These are phyloP conservation scores for Neonectria hederae DNA, from an alignment of 2,329 filamentous ascomycete genomes.

Conservation along the genomic window DNA sequence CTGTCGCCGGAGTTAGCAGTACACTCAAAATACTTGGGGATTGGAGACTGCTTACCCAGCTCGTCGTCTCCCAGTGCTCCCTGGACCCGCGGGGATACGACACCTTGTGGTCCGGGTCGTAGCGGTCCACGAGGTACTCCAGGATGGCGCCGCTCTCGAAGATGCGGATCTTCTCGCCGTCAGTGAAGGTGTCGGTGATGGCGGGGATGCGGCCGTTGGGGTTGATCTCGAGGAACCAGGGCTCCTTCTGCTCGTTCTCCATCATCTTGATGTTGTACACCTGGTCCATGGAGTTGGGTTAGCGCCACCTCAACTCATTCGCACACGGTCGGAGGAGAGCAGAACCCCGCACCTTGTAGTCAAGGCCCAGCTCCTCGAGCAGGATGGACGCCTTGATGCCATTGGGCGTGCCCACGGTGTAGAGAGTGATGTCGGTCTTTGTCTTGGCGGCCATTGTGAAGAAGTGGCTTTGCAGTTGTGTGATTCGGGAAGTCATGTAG, in stretches of 20 bases:
- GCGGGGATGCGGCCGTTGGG: constrained; percentile 93
- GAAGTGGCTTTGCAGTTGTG: constrained; percentile 40
- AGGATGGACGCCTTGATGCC: constrained; percentile 90
- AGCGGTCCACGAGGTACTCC: constrained; percentile 83
- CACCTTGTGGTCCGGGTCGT: constrained; percentile 84
- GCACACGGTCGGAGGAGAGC: no score
- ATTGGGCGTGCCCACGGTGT: constrained; percentile 86
- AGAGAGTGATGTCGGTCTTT: constrained; percentile 76
- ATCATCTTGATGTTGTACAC: constrained; percentile 73
- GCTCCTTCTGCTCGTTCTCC: constrained; percentile 82
- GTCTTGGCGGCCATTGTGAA: constrained; percentile 45
- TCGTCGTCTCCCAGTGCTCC: constrained; percentile 82
- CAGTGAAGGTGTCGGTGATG: constrained; percentile 79
- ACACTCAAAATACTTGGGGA: no score
- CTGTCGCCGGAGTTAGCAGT: constrained; percentile 41
- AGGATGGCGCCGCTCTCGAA: constrained; percentile 89
- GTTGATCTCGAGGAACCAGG: constrained; percentile 91
- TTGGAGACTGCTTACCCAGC: constrained; percentile 65
- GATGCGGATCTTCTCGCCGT: constrained; percentile 77
- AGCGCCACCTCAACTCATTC: neutral
- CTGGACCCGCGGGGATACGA: constrained; percentile 77
- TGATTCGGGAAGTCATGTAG: constrained; percentile 41
- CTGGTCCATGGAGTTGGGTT: constrained; percentile 39
- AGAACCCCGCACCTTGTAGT: constrained; percentile 70
- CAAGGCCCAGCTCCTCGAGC: constrained; percentile 83